A percentile compares a stretch with the other conserved stretches of the same genome.
Conservation (phyloP, 2,329 filamentous ascomycete species). For the Trichoderma atrobrunneum region DNA sequence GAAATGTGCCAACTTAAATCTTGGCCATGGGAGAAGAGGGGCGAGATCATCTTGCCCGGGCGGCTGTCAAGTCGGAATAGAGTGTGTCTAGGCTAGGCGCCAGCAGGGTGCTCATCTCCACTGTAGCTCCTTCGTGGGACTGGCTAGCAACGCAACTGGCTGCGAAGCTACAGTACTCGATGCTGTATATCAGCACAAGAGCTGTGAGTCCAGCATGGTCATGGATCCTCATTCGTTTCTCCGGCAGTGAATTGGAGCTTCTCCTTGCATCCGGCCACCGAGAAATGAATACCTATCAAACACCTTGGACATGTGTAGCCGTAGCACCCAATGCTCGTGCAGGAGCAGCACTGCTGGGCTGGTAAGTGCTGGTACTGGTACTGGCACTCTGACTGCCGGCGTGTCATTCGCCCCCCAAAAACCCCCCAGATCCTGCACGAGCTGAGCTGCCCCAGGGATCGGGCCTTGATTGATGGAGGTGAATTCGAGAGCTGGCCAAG, state of each 20-base stretch:
- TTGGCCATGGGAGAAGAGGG: neutral
- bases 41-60: neutral
- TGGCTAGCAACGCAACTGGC: neutral
- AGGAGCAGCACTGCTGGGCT: no score
- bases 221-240: neutral
- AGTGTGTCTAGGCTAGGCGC: neutral
- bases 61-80: conserved; percentile 8
- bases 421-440: conserved; percentile 1
- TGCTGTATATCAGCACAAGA: neutral
- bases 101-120: neutral
- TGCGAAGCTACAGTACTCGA: neutral
- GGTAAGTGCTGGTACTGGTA: neutral
- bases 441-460: conserved; percentile 4
- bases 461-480: neutral
- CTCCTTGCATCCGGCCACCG: neutral
- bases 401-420: neutral
- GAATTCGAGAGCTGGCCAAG: neutral
- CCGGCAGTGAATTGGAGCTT: neutral
- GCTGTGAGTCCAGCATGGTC: neutral
- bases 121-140: neutral
- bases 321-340: neutral
- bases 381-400: neutral
- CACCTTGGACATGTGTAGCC: neutral
- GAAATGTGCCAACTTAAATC: neutral
- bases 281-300: neutral